These are phyloP conservation scores for Manihot esculenta DNA, from an alignment of 441 rosid genomes.

Conservation along the genomic window DNA sequence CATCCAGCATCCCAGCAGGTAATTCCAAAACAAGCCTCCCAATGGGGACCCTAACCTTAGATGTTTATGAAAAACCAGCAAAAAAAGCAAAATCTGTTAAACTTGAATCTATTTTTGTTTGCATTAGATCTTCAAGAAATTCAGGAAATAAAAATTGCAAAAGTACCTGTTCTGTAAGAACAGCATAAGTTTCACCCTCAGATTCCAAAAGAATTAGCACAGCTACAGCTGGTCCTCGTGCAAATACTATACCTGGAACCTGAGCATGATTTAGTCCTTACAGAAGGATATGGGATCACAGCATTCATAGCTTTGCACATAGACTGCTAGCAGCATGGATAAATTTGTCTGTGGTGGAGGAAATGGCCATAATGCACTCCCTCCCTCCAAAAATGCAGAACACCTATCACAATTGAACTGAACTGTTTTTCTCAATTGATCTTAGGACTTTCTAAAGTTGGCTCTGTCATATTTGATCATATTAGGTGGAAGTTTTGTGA, in stretches of 20 bases:
- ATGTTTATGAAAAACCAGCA: constrained; percentile 18
- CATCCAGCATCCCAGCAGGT: constrained; percentile 97
- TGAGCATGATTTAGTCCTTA: constrained; percentile 41
- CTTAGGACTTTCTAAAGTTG: too few relatives aligned
- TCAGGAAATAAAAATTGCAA: not conserved
- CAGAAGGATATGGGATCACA: constrained; percentile 12
- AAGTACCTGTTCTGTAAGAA: constrained; percentile 88
- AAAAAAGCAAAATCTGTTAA: too few relatives aligned
- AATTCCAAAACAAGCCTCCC: constrained; percentile 78
- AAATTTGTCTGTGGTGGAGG: too few relatives aligned
- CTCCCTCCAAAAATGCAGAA: too few relatives aligned
- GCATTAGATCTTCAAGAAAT: not conserved
- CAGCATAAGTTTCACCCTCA: constrained; percentile 64
- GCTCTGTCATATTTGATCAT: too few relatives aligned
- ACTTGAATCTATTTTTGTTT: constrained; percentile 13
- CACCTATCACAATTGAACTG: too few relatives aligned
- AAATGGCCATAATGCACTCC: too few relatives aligned
- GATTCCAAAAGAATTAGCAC: constrained; percentile 79
- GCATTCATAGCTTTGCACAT: not conserved
- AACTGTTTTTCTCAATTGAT: too few relatives aligned
- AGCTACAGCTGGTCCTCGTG: constrained; percentile 90
- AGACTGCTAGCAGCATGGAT: not conserved
- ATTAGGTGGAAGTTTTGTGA: too few relatives aligned
- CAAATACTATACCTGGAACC: constrained; percentile 95
- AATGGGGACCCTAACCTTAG: constrained; percentile 80